Conservation (phyloP, 495 filamentous ascomycete genomes). For the Penicillium daleae region DNA sequence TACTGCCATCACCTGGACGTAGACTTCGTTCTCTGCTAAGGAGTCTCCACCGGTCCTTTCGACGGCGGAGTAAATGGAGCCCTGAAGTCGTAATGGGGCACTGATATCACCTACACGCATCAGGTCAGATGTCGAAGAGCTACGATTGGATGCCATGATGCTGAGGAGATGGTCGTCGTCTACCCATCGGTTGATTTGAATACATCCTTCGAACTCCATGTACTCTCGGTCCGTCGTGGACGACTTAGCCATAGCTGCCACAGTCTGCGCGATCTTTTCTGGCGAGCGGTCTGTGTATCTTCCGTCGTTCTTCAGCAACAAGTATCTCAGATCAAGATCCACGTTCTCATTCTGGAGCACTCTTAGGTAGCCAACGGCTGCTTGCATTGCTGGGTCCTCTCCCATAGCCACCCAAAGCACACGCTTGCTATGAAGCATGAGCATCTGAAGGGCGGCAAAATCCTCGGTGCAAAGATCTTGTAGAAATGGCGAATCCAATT, state of each 20-base stretch:
- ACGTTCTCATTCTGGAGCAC: conserved; percentile 17
- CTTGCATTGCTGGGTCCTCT: conserved; percentile 13
- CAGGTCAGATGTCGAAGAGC: not conserved
- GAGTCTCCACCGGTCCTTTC: not conserved
- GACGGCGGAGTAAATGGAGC: not conserved
- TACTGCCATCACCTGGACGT: not conserved
- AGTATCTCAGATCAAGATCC: conserved; percentile 8
- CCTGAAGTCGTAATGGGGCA: not conserved
- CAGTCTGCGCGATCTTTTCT: not conserved
- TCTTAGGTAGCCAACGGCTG: conserved; percentile 13
- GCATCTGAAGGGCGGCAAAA: not conserved
- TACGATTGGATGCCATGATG: not conserved
- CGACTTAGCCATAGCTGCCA: not conserved
- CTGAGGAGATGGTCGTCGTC: not conserved
- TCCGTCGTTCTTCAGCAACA: not conserved
- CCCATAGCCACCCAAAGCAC: conserved; percentile 37
- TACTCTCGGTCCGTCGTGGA: not conserved
- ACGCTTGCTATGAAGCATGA: conserved; percentile 28
- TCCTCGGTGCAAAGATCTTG: not conserved
- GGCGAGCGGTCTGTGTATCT: not conserved
- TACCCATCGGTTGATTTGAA: conserved; percentile 4
- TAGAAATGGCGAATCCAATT: not conserved
- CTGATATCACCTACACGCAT: not conserved
- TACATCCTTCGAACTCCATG: not conserved
- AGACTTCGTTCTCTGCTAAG: not conserved